phyloP scores from a whole-genome alignment of 2,329 filamentous ascomycete species.

The Corynespora cassiicola region DNA sequence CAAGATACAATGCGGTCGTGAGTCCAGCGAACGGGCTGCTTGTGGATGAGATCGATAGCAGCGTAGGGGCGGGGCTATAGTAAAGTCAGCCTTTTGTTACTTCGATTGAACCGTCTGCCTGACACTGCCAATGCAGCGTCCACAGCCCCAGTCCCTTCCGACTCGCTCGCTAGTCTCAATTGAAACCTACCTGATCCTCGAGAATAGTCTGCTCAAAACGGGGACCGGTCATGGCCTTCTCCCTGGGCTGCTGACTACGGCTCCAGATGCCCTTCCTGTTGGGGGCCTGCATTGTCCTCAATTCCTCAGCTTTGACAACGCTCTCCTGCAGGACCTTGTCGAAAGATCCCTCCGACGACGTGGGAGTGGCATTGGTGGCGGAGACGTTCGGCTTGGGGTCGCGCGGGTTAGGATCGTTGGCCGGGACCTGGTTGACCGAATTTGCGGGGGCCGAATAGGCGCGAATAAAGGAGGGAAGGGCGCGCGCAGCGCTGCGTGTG shows the following conservation, averaged over 20 bases:
- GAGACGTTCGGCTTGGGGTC: constrained; percentile 60
- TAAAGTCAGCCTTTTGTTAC: too few relatives aligned
- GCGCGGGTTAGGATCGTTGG: constrained; percentile 66
- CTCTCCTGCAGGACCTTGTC: constrained; percentile 64
- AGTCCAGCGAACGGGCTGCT: constrained; percentile 92
- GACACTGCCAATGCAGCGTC: constrained; percentile 3
- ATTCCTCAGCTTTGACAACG: constrained; percentile 59
- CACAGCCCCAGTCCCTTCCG: neutral
- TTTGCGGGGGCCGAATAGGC: constrained; percentile 29
- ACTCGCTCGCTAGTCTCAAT: too few relatives aligned
- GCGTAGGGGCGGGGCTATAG: constrained; percentile 82
- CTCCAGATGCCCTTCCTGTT: constrained; percentile 86
- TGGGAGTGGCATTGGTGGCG: constrained; percentile 66
- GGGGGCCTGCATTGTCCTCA: constrained; percentile 76
- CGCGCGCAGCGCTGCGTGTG: constrained; percentile 33
- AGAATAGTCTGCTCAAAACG: constrained; percentile 98
- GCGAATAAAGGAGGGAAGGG: constrained; percentile 28
- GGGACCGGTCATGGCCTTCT: constrained; percentile 87
- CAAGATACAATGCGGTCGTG: constrained; percentile 83
- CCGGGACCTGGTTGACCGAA: constrained; percentile 68
- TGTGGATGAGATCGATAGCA: constrained; percentile 95
- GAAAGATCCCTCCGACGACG: constrained; percentile 54
- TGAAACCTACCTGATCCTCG: constrained; percentile 76
- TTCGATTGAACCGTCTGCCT: neutral
- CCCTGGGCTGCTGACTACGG: constrained; percentile 80